Base-by-base conservation (phyloP, 2,329 filamentous ascomycete genomes). In the Monosporascus sp. region DNA sequence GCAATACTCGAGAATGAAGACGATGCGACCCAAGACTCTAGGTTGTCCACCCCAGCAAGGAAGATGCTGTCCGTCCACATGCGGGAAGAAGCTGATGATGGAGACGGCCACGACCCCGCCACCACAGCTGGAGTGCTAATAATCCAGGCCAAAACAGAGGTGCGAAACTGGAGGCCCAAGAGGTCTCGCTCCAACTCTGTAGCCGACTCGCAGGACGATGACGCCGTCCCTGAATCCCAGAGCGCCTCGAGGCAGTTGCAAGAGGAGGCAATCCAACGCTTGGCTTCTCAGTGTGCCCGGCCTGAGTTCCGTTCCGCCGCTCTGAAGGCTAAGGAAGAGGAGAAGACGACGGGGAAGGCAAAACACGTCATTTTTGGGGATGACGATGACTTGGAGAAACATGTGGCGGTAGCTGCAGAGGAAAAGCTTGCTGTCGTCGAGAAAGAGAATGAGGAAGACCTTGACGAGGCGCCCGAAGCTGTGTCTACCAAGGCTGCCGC, bases 401-500 rank as follows among this genome's bases (percentile, higher is more conserved):
- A 66, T 17, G 65, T 68, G 7, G 61, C 63, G 1, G 58, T 60
- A 9, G 61, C 62, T 1, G 55, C 58, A 8, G 54, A 51, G n/a
- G 54, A 60, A 24, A 51, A 55, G 17, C 35, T 18, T 9, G 17
- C 15, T n/a, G 53, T 66, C 17, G 61, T 66, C 4, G 68, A 72
- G 3, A 70, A 71, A 1, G 70, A 73, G 3, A 68, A 71, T 1
- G 73, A 74, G 3, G 72, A 72, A 11, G 76, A 75, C 43, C 78
- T 80, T 44, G 79, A 83, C 50, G 80, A 78, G 48, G 80, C 80
- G 0, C 81, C 81, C 8, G 81, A 84, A 65, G 80, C 78, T 3
- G 74, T 84, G n/a, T 83, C 81, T 0, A 79, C 79, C 1, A 66
- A 69, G 14, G 72, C 72, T 48, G 78, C 75, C 3, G 79, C 78